phyloP scores from a whole-genome alignment of 352 stramenopile genomes.

The Pythium volutum region DNA sequence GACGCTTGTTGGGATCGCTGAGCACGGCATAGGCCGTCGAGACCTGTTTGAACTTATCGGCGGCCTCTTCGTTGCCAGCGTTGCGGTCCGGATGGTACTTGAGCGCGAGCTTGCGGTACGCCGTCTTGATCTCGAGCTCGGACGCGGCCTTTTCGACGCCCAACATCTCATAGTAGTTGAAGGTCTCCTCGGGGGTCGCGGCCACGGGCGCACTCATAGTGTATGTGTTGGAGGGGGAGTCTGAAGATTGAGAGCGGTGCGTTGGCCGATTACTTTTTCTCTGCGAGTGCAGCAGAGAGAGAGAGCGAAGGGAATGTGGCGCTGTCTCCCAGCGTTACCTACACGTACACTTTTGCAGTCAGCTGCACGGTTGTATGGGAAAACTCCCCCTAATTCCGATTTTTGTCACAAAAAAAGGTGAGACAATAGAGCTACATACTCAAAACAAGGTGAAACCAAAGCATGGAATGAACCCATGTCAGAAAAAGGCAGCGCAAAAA shows the following conservation, averaged over 20 bases:
- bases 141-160: conserved; percentile 86
- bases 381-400: conserved; percentile 21
- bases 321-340: conserved; percentile 14
- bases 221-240: not conserved
- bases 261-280: not conserved
- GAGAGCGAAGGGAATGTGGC: not conserved
- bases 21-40: conserved; percentile 84
- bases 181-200: conserved; percentile 48
- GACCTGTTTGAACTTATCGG: conserved; percentile 84
- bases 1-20: conserved; percentile 85
- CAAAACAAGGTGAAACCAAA: conserved; percentile 11
- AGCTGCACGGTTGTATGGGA: not conserved
- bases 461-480: conserved; percentile 24
- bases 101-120: conserved; percentile 87
- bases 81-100: conserved; percentile 91
- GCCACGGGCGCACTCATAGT: conserved; percentile 40
- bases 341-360: conserved; percentile 21
- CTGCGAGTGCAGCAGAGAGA: no score
- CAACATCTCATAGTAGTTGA: conserved; percentile 87
- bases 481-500: conserved; percentile 3
- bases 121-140: conserved; percentile 88
- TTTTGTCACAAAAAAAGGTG: conserved; percentile 9
- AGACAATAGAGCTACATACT: not conserved
- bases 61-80: conserved; percentile 66
- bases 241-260: not conserved